Evolutionary conservation across 257 asterid genomes (phyloP), one percentile per base, ranked within the genome.

Genomic region (Verbascum thapsus): DNA sequence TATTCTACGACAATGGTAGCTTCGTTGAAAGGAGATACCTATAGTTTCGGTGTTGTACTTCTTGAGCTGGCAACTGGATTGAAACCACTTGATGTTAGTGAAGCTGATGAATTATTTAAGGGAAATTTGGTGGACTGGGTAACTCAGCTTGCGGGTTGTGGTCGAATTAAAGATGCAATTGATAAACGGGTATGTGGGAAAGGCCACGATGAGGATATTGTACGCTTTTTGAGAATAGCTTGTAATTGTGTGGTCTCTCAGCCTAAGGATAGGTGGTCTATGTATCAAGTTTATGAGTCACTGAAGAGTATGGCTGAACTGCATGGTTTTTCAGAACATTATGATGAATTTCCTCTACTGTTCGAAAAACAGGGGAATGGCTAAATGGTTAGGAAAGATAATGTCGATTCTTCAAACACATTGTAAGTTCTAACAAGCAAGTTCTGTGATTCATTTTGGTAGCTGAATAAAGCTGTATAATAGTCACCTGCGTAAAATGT

Each of bases 111-210:
- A 64, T 77, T 68, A 2, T 76, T 70, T 39, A 91, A 84, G 72
- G 96, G 91, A 20, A 91, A 74, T 79, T 62, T 91, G 61, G 91
- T 86, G 72, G 94, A 91, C 47, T 91, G 98, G 98, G 91, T 86
- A 20, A 88, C 58, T 70, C 91, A 71, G 61, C 82, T 82, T 12
- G 66, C 77, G 26, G 53, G 61, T 40, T 61, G 87, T 13, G 96
- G 90, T 6, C 83, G 87, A 53, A 78, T 88, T 15, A 84, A 82
- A 67, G 94, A 88, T 57, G 85, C 85, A 41, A 81, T 91, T 7
- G 95, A 91, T 75, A 76, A 39, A 54, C 62, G 45, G 61, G 32
- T 91, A 7, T 40, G 78, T 49, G 91, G 94, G 64, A 83, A 68
- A 78, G 98, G 95, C 9, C 66, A 84, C 1, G 96, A 91, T 41